Evolutionary conservation across 1,139 yeast genomes (phyloP), one percentile per base, ranked within the genome.

Genomic region (Suhomyces yuchorum): DNA sequence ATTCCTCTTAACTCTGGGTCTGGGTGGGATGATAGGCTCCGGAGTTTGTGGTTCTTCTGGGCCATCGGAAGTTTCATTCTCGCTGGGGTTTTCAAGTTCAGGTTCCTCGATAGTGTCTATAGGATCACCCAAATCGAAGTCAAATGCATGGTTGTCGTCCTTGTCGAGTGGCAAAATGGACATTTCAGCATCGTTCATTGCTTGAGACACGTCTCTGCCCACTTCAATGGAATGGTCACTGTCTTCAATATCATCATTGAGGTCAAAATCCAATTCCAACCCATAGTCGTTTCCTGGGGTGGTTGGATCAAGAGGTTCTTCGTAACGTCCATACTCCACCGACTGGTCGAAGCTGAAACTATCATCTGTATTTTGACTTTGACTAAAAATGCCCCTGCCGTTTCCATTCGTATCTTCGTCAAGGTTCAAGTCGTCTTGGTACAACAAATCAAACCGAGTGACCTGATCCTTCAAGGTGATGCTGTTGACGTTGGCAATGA

Each of bases 391-490:
- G 23, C 53, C 56, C 32, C 49, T 46, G 11, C 48, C 48, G 15
- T 56, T 46, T 20, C 14, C 54, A 8, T 45, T 35, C 19, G 33
- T 36, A 37, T 58, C 65, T 28, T 79, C 84, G 51, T 80, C 85
- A 55, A 86, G 76, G 42, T 77, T 76, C 55, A 86, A 71, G 37
- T 84, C 86, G 39, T 83, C 87, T 56, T 82, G 85, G 55, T 77
- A 79, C 42, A 87, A 70, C 56, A 89, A 80, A 60, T 90, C 96
- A 42, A 83, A 78, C 48, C 85, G 89, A 0, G 96, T 86, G 37
- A 90, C 85, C 37, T 87, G 87, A 66, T 91, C 96, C 56, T 80
- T 84, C 52, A 89, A 75, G 0, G 85, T 79, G 49, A 87, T 71
- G 49, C 77, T 76, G 40, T 80, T 77, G 41, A 89, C 67, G 47